Evolutionary conservation across 2,329 filamentous ascomycete genomes (phyloP), one percentile per base, ranked within the genome.

Genomic region (Pseudocercospora eumusae): DNA sequence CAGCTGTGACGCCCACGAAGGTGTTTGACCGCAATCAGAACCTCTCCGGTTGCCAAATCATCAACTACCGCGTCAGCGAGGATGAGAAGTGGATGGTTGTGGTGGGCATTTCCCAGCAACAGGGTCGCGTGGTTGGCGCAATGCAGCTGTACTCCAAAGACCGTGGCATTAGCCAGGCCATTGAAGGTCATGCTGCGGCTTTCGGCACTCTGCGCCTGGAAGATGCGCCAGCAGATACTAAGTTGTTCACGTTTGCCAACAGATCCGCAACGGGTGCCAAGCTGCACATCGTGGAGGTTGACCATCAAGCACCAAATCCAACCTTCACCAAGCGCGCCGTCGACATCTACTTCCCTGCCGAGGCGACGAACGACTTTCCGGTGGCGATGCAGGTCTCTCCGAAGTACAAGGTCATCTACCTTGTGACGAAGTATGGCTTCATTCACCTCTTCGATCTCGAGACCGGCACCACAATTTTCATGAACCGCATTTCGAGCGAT

Each of bases 401-500:
- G 73, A 96, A 95, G 80, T 99, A 99, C 79, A 93, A 93, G 73
- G 88, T 99, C 75, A 89, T 99, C 73, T 97, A 97, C 79, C 87
- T 99, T 73, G 92, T 99, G 66, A 99, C 95, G 61, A 99, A 99
- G 78, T 99, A 97, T 74, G 95, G 95, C 57, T 99, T 98, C 80
- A 98, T 99, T 72, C 95, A 99, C 79, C 86, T 99, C 23, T 98
- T 99, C 80, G 96, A 99, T 74, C 86, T 99, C 61, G 96, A 99
- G 82, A 95, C 91, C 7, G 96, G 91, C 62, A 90, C 90, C 11
- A 96, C 92, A 76, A 95, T 99, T 75, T 99, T 97, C 85, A 96
- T 99, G 92, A 99, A 99, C 84, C 90, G 96, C 71, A 99, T 99
- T 73, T 99, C 95, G 33, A 96, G 92, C 82, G 95, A 99, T 76